Evolutionary conservation across 192 early-diverging fungal species (phyloP), one percentile per base, ranked within the genome.

Genomic region (Gryganskiella cystojenkinii): DNA sequence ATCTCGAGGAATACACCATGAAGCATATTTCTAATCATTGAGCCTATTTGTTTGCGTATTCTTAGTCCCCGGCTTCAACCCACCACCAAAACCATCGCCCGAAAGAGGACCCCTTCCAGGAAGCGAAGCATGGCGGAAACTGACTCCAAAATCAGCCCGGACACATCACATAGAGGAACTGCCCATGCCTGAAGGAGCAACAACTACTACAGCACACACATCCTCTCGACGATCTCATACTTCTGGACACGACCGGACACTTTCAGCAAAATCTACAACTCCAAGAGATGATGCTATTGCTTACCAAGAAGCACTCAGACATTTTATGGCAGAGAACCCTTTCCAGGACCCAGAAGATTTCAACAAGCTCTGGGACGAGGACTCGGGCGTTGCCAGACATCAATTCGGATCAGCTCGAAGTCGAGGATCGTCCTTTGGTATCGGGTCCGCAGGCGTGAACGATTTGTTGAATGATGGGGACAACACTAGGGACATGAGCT

Each of bases 41-140:
- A 60, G 25, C 7, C 0, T 13, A 8, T 15, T 6, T 31, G 7
- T 22, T 34, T 17, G 15, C 13, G 27, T 33, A 43, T 15, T 27
- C 24, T 3, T 64, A 78, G 74, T 78, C 30, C 56, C 60, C 22
- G 74, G 74, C 44, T 78, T 78, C 50, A 78, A 78, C 56, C 74
- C 59, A 28, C 46, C 61, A 3, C 47, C 61, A 28, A 37, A 69
- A 37, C 66, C 74, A 37, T 46, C 56, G n/a, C 56, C 66, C 3
- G 74, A 78, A 8, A 60, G 74, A 51, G 46, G 56, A 20, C 66
- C 59, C 0, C 50, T 78, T 27, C 66, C 74, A 58, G 74, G 74
- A 61, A 69, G 66, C 43, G 46, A 59, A 33, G 27, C 68, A 3
- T 78, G 74, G 74, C 55, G 49, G 33, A 78, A 78, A 25, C 50